A percentile compares a stretch with the other conserved stretches of the same genome.
These are phyloP conservation scores for Tagetes erecta DNA, from an alignment of 129 eudicot genomes.

Conservation along the genomic window DNA sequence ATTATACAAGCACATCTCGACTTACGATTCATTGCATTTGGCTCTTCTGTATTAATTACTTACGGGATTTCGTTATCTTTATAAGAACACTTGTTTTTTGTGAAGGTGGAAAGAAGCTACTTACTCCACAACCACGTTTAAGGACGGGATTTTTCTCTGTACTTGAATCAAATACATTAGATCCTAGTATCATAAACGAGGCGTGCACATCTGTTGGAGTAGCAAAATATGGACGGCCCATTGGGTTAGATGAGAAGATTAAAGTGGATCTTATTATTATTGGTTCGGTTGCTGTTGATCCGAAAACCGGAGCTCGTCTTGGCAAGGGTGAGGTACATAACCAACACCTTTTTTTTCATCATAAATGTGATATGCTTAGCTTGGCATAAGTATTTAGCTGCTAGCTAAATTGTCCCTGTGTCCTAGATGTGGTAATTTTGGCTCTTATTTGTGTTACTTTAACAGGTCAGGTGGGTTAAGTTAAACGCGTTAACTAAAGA, in stretches of 20 bases:
- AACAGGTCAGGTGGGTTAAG: neutral
- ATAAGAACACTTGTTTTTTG: constrained; percentile 5
- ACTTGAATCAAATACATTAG: constrained; percentile 57
- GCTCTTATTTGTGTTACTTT: neutral
- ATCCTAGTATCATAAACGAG: constrained; percentile 68
- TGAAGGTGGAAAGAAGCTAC: constrained; percentile 74
- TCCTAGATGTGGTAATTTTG: neutral
- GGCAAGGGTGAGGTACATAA: constrained; percentile 96
- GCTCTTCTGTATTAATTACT: neutral
- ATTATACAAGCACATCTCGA: neutral
- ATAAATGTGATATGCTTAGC: neutral
- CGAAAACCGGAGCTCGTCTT: constrained; percentile 91
- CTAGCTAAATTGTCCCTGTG: neutral
- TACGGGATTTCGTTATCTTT: neutral
- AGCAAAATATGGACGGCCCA: constrained; percentile 86
- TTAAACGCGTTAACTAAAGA: neutral
- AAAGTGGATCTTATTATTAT: constrained; percentile 87
- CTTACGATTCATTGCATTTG: neutral
- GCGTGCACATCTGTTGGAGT: constrained; percentile 99
- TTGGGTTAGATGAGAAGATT: constrained; percentile 84
- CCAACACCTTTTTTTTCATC: neutral
- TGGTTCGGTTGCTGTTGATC: constrained; percentile 96
- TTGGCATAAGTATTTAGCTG: neutral
- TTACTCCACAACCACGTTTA: constrained; percentile 95
- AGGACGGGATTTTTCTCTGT: constrained; percentile 92